These are phyloP conservation scores for Cladosporium sp. DNA, from an alignment of 2,329 filamentous ascomycete genomes.

Conservation along the genomic window DNA sequence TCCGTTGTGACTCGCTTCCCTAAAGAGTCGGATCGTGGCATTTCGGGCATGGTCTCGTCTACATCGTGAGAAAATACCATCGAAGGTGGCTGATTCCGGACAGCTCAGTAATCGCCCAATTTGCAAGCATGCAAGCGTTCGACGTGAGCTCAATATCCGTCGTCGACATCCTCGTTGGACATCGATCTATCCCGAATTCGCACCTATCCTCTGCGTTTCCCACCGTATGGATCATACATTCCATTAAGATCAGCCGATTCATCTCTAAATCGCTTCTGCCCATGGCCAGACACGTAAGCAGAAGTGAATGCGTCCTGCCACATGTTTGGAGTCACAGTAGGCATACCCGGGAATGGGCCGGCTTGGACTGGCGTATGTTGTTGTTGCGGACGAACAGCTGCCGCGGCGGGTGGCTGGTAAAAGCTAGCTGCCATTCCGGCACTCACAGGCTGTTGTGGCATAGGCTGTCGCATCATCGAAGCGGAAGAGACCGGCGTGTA, in stretches of 20 bases:
- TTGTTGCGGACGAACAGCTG: not conserved
- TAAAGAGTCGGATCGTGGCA: not conserved
- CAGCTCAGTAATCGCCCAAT: not conserved
- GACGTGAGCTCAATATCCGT: not conserved
- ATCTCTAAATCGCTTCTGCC: conserved; percentile 50
- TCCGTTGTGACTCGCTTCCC: not conserved
- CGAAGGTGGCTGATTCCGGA: not conserved
- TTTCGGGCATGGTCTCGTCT: not conserved
- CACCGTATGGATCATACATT: conserved; percentile 17
- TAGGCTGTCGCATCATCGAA: conserved; percentile 42
- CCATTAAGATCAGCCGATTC: conserved; percentile 27
- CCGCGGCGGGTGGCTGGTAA: conserved; percentile 13
- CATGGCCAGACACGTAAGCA: conserved; percentile 40
- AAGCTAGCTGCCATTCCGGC: conserved; percentile 14
- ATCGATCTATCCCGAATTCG: not conserved
- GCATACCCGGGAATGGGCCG: conserved; percentile 21
- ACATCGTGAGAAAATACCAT: not conserved
- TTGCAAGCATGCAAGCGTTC: not conserved
- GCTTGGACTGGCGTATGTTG: conserved; percentile 3
- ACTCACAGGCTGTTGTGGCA: conserved; percentile 16
- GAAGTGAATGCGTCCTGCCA: conserved; percentile 53
- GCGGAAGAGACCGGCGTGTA: conserved; percentile 28
- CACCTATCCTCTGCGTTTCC: conserved; percentile 28
- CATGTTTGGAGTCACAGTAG: conserved; percentile 51
- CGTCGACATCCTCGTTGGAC: not conserved